Base-by-base conservation (phyloP, 768 basidiomycete genomes). In the Mycena rebaudengoi region DNA sequence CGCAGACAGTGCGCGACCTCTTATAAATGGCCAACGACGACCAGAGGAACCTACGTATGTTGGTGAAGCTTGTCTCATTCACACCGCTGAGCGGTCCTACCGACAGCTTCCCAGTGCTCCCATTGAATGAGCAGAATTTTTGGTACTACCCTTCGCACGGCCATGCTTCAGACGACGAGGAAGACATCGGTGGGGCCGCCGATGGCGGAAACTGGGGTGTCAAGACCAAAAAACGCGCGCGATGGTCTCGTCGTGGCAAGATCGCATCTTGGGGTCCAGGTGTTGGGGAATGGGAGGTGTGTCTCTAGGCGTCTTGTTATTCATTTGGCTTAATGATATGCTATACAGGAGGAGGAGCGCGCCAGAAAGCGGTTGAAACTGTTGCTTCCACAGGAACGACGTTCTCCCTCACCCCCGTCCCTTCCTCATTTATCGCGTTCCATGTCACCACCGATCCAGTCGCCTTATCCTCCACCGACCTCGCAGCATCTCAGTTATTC, bases 121-220 rank as follows among this genome's bases (percentile, higher is more conserved):
- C 88, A 44, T 73, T 89, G 61, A 88, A 87, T 67, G 93, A 95
- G 76, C 86, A 84, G 61, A 91, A 92, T 69, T 82, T 86, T 21
- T 95, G 91, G 91, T 94, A 92, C 72, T 94, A 92, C 70, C 93
- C 93, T 2, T 87, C 90, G n/a, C 87, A 89, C 70, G 91, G 89
- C 26, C 84, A 88, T 71, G 85, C 85, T 60, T 88, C 88, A 16
- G 88, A 90, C 64, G 88, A 88, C 41, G 88, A 89, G 48, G 12
- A 26, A 55, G 5, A 43, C 14, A 40, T 29, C 45, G 67, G 76
- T 52, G 75, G 81, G 56, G 80, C 82, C 30, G 76, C 83, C 39
- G 81, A 80, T 13, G 79, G 82, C 43, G 91, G 94, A 33, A 96
- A 96, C 68, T 95, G 94, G 92, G 94, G 94, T 3, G 86, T 88